These are phyloP conservation scores for Didymella exigua DNA, from an alignment of 2,329 filamentous ascomycete species.

Conservation along the genomic window DNA sequence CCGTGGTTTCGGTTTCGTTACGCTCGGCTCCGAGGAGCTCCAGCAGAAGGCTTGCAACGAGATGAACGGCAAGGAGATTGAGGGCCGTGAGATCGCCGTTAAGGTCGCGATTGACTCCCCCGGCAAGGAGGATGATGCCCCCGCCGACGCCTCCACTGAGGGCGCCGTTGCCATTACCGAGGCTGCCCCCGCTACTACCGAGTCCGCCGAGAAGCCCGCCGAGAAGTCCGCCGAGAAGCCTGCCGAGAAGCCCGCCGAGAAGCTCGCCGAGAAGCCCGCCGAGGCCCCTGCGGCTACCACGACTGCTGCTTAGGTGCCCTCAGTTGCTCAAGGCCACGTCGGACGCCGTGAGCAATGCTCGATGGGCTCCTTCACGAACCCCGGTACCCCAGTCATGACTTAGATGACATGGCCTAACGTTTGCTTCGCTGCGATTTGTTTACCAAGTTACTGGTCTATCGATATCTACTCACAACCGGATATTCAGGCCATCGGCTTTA, in stretches of 20 bases:
- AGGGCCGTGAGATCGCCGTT: slow-evolving; percentile 98
- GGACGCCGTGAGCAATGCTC: slow-evolving; percentile 19
- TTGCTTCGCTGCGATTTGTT: slow-evolving; percentile 34
- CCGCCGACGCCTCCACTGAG: slow-evolving; percentile 55
- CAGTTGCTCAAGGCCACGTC: slow-evolving; percentile 30
- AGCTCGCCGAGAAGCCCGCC: slow-evolving; percentile 21
- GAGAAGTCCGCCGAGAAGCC: slow-evolving; percentile 23
- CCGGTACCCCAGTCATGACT: slow-evolving; percentile 22
- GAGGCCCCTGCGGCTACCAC: slow-evolving; percentile 36
- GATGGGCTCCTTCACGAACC: slow-evolving; percentile 11
- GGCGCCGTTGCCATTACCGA: slow-evolving; percentile 40
- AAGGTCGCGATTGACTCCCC: slow-evolving; percentile 99
- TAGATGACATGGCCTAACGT: slow-evolving; percentile 17
- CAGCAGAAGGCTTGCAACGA: slow-evolving; percentile 96
- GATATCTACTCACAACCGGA: slow-evolving; percentile 41
- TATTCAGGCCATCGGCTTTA: slow-evolving; percentile 35
- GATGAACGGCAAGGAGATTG: slow-evolving; percentile 99
- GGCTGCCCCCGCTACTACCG: slow-evolving; percentile 26
- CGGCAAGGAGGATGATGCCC: slow-evolving; percentile 90
- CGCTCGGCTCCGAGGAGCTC: slow-evolving; percentile 89
- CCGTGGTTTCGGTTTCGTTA: slow-evolving; percentile 98
- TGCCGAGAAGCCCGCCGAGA: slow-evolving; percentile 19
- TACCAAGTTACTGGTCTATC: slow-evolving; percentile 30
- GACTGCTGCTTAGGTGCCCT: slow-evolving; percentile 42
- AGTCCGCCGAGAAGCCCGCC: slow-evolving; percentile 22